Conservation (phyloP, 148 eudicot genomes). For the Rhododendron molle region DNA sequence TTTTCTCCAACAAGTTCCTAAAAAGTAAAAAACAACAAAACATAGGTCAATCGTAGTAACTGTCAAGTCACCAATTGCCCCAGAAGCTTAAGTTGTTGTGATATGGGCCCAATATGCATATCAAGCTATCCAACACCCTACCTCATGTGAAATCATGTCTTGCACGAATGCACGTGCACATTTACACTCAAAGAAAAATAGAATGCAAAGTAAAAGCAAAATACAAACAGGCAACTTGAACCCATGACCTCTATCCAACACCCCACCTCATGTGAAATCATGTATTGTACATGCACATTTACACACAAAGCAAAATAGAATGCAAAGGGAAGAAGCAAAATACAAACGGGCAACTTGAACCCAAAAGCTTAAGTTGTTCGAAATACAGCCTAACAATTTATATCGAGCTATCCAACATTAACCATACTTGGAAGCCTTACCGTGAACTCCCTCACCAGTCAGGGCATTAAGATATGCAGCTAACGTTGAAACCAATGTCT, state of each 20-base stretch:
- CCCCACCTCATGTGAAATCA: background rate
- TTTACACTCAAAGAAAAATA: background rate
- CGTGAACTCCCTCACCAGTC: constrained; percentile 97
- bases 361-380: background rate
- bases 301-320: background rate
- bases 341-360: background rate
- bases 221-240: background rate
- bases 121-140: background rate
- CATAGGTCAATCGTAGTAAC: background rate
- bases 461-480: constrained; percentile 99
- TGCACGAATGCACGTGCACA: background rate
- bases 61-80: background rate
- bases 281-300: background rate
- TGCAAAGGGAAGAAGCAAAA: background rate
- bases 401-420: background rate
- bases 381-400: background rate
- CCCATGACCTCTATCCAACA: background rate
- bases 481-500: constrained; percentile 93
- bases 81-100: background rate
- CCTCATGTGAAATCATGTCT: background rate
- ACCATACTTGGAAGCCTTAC: constrained; percentile 28
- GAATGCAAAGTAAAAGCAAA: background rate
- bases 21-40: background rate
- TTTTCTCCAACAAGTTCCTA: background rate
- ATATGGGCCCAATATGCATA: background rate